Base-by-base conservation (phyloP, 176 grass and related monocot genomes). In the Phyllostachys edulis region DNA sequence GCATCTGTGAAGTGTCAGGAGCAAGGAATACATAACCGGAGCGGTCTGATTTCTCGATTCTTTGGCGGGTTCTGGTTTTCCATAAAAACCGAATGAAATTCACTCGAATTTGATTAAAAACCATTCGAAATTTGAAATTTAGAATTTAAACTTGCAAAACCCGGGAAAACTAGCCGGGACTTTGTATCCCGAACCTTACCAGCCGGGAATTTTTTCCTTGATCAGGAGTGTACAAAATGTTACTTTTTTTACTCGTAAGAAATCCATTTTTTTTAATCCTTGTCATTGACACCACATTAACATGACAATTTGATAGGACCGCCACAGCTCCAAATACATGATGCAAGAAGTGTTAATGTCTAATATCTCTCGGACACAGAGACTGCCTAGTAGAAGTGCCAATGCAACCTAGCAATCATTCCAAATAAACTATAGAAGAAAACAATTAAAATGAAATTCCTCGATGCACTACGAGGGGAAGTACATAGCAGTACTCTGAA, bases 401-500 rank as follows among this genome's bases (percentile, higher is more conserved):
- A 32, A 23, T 32, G 49, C 4, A 32, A 54, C 24, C 50, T 45
- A 57, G 63, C 23, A 77, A 69, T 77, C 40, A 32, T 23, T 77
- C 13, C 20, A 59, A 85, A 77, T 2, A 68, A 70, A 78, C 18
- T 49, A 69, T 27, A 60, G 66, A 85, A 45, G 17, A 71, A 64
- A 76, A 41, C 61, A 70, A 37, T 18, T 38, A 68, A 50, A 63
- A 63, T 24, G 55, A 24, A 68, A 59, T 23, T 44, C 16, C 68
- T 62, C 2, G 11, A 50, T 34, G 27, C 47, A 62, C 20, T 38
- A 69, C 1, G 23, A 70, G 49, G 29, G 14, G 52, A 49, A 75
- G 4, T 65, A 80, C 20, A 75, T 76, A 69, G 44, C 32, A 75
- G 62, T 69, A 56, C 20, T 20, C 51, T 21, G 8, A 67, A 76